A percentile compares a stretch with the other conserved stretches of the same genome.
Evolutionary conservation across 2,329 filamentous ascomycete genomes (phyloP).

Genomic region (Knufia petricola): DNA sequence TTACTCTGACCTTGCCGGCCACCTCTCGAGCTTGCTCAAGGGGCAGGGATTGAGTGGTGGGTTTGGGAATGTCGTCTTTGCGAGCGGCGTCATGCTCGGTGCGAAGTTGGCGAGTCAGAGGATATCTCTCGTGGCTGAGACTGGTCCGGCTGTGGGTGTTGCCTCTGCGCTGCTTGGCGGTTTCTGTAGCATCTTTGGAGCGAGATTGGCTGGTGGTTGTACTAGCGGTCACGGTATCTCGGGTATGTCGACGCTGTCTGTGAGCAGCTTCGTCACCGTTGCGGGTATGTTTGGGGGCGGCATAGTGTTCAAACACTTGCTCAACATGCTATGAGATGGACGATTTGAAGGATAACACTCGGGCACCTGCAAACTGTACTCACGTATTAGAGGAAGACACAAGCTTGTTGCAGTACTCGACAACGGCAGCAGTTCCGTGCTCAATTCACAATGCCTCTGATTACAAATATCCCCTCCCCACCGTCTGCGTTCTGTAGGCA

Average conservation of each 20-base stretch:
- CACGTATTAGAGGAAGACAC: not conserved
- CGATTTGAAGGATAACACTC: not conserved
- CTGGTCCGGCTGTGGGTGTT: conserved; percentile 19
- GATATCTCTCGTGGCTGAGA: conserved; percentile 11
- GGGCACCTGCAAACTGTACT: too few species aligned
- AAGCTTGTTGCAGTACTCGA: too few species aligned
- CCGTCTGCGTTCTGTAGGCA: too few species aligned
- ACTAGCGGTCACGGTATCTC: conserved; percentile 62
- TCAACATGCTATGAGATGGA: not conserved
- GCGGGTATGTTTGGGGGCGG: conserved; percentile 49
- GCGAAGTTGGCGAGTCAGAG: conserved; percentile 17
- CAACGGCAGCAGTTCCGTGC: too few species aligned
- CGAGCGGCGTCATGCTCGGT: conserved; percentile 40
- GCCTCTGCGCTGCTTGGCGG: conserved; percentile 44
- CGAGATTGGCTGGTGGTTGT: conserved; percentile 55
- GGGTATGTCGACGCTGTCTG: conserved; percentile 53
- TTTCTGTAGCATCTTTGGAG: conserved; percentile 48
- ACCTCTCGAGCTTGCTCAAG: conserved; percentile 39
- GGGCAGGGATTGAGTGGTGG: conserved; percentile 25
- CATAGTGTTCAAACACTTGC: conserved; percentile 22
- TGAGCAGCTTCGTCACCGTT: conserved; percentile 54
- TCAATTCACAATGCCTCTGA: too few species aligned
- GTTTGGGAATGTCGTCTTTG: conserved; percentile 43
- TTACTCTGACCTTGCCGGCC: conserved; percentile 52
- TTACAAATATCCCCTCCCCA: too few species aligned